These are phyloP conservation scores for Erodium moschatum DNA, from an alignment of 441 rosid species.

Conservation along the genomic window DNA sequence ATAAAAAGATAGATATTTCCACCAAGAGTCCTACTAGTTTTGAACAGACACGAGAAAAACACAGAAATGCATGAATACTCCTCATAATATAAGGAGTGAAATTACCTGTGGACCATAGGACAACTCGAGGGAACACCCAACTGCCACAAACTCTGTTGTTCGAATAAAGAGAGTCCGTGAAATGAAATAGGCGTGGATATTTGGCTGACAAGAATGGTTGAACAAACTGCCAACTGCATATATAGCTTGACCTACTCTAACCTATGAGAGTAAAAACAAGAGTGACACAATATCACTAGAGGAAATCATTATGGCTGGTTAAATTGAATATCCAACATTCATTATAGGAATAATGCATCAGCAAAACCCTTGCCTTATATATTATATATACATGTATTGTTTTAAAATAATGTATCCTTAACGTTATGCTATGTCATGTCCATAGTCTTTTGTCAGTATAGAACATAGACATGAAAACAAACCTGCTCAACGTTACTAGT, in stretches of 20 bases:
- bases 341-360: background rate
- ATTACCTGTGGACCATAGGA: slow-evolving; percentile 85
- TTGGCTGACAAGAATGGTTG: slow-evolving; percentile 89
- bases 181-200: slow-evolving; percentile 73
- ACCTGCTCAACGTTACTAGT: slow-evolving; percentile 65
- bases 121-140: slow-evolving; percentile 62
- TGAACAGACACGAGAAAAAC: slow-evolving; percentile 1
- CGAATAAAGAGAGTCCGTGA: slow-evolving; percentile 60
- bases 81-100: background rate
- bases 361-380: background rate
- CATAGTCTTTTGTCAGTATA: background rate
- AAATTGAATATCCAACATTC: background rate
- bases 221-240: slow-evolving; percentile 59
- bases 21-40: background rate
- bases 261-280: slow-evolving; percentile 31
- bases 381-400: background rate
- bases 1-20: background rate
- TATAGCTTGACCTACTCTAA: slow-evolving; percentile 75
- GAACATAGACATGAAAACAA: slow-evolving; percentile 25
- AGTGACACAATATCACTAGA: slow-evolving; percentile 13
- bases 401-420: background rate
- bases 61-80: slow-evolving; percentile 7
- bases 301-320: background rate
- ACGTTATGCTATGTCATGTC: background rate
- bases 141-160: slow-evolving; percentile 47